phyloP scores from a whole-genome alignment of 2,329 filamentous ascomycete species.

The Aureobasidium sp. region DNA sequence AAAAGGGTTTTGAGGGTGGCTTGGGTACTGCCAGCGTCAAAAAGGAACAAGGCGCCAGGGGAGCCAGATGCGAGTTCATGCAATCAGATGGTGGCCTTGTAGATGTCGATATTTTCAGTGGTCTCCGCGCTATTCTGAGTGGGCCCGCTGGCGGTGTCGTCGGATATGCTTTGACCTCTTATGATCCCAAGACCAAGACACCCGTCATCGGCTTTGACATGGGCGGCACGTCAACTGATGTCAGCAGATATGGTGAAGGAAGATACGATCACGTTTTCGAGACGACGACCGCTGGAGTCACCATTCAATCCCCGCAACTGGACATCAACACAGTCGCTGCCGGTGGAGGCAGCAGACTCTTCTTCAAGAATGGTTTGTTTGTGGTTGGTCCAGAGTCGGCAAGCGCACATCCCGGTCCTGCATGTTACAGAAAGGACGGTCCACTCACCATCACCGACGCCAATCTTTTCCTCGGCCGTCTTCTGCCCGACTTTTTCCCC shows the following conservation, averaged over 20 bases:
- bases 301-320: slow-evolving; percentile 83
- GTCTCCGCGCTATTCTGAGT: slow-evolving; percentile 76
- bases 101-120: slow-evolving; percentile 62
- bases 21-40: slow-evolving; percentile 70
- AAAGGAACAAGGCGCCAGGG: slow-evolving; percentile 55
- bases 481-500: slow-evolving; percentile 87
- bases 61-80: slow-evolving; percentile 90
- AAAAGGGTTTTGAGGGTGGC: slow-evolving; percentile 72
- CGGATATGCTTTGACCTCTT: slow-evolving; percentile 85
- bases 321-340: slow-evolving; percentile 95
- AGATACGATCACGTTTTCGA: slow-evolving; percentile 91
- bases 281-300: slow-evolving; percentile 88
- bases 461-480: slow-evolving; percentile 74
- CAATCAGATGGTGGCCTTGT: slow-evolving; percentile 70
- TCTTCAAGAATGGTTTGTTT: slow-evolving; percentile 84
- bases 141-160: slow-evolving; percentile 91
- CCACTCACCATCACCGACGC: slow-evolving; percentile 91
- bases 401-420: slow-evolving; percentile 80
- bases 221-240: slow-evolving; percentile 89
- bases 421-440: slow-evolving; percentile 84
- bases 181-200: slow-evolving; percentile 71
- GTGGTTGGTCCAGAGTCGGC: slow-evolving; percentile 86
- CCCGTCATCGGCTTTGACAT: slow-evolving; percentile 95
- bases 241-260: slow-evolving; percentile 72
- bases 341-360: slow-evolving; percentile 75